These are phyloP conservation scores for Neopestalotiopsis sp. DNA, from an alignment of 2,329 filamentous ascomycete genomes.

Conservation along the genomic window DNA sequence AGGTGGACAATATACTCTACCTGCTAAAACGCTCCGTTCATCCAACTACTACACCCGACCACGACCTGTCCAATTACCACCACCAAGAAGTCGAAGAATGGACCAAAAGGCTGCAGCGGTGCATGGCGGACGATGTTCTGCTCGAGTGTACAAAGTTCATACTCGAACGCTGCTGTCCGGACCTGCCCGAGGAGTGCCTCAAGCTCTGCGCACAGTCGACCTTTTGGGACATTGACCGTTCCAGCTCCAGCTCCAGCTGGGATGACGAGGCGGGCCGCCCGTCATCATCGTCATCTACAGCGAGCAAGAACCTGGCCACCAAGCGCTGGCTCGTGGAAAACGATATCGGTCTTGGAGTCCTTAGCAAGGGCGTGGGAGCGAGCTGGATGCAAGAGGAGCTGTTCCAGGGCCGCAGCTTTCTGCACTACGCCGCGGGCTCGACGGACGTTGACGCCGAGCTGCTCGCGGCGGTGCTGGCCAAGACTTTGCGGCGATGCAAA, in stretches of 20 bases:
- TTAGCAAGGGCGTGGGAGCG: constrained; percentile 1
- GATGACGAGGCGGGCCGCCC: neutral
- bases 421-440: constrained; percentile 8
- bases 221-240: constrained; percentile 7
- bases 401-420: neutral
- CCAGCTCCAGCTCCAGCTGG: neutral
- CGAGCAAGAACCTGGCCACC: constrained; percentile 6
- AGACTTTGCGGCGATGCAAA: too few relatives aligned
- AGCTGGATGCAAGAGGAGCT: constrained; percentile 10
- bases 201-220: constrained; percentile 4
- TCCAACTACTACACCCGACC: neutral
- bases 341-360: neutral
- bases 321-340: constrained; percentile 8
- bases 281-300: neutral
- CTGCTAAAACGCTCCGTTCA: neutral
- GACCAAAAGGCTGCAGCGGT: constrained; percentile 2
- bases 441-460: neutral
- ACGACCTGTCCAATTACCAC: neutral
- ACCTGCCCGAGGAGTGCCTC: neutral
- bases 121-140: neutral
- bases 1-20: neutral
- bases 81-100: neutral
- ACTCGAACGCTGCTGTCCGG: neutral
- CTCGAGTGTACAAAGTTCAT: constrained; percentile 11
- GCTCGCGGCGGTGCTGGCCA: neutral